A percentile compares a stretch with the other conserved stretches of the same genome.
These are phyloP conservation scores for Ophiostoma sp. DNA, from an alignment of 2,329 filamentous ascomycete genomes.

Conservation along the genomic window DNA sequence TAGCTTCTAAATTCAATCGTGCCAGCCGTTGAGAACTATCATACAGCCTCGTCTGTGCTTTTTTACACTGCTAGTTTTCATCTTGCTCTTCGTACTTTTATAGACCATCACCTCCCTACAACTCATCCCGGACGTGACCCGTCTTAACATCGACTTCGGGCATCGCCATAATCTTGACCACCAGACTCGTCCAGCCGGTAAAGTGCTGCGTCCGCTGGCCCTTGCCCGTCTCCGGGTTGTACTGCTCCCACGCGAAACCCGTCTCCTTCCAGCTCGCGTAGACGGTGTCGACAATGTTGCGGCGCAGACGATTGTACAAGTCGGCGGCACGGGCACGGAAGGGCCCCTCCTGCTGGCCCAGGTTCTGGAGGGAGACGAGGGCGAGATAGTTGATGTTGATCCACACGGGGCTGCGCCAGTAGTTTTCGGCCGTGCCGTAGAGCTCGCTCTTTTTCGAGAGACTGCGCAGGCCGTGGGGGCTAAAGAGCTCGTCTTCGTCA, in stretches of 20 bases:
- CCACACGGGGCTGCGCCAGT: slow-evolving; percentile 95
- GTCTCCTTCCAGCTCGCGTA: slow-evolving; percentile 86
- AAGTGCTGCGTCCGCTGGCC: slow-evolving; percentile 98
- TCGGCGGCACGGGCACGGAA: slow-evolving; percentile 67
- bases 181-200: slow-evolving; percentile 97
- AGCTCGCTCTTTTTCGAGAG: slow-evolving; percentile 79
- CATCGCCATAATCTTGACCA: slow-evolving; percentile 97
- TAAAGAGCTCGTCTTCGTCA: slow-evolving; percentile 87
- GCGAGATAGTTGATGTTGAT: slow-evolving; percentile 94
- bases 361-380: slow-evolving; percentile 73
- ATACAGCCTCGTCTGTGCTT: not conserved
- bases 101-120: slow-evolving; percentile 37
- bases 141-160: slow-evolving; percentile 58
- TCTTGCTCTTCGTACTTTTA: not conserved
- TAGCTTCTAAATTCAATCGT: not conserved
- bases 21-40: not conserved
- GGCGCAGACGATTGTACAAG: slow-evolving; percentile 74
- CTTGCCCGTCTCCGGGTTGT: slow-evolving; percentile 85
- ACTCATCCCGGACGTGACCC: slow-evolving; percentile 47
- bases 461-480: slow-evolving; percentile 81
- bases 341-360: slow-evolving; percentile 66
- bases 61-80: not conserved
- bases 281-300: slow-evolving; percentile 85
- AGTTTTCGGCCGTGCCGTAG: slow-evolving; percentile 92
- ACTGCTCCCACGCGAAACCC: slow-evolving; percentile 98